Evolutionary conservation across 1,284 basidiomycete species (phyloP).

Genomic region (Pseudozyma hubeiensis): DNA sequence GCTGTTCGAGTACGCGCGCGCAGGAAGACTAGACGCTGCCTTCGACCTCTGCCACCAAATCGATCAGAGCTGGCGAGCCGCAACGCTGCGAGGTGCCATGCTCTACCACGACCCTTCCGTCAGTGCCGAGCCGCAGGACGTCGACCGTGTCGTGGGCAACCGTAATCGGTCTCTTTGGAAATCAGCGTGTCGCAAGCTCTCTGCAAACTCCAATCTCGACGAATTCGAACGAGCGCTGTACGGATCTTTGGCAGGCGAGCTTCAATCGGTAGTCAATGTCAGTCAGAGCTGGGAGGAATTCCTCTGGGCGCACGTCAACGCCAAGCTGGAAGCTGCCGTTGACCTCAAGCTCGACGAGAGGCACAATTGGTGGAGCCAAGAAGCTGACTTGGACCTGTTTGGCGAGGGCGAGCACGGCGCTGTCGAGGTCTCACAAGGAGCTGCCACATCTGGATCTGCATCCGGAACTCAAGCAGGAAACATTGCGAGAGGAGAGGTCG

Average conservation of each 20-base stretch:
- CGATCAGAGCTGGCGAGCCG: slow-evolving; percentile 90
- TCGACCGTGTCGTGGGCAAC: slow-evolving; percentile 59
- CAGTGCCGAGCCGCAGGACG: slow-evolving; percentile 38
- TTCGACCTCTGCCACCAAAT: slow-evolving; percentile 84
- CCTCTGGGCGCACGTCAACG: slow-evolving; percentile 89
- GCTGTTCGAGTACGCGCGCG: slow-evolving; percentile 81
- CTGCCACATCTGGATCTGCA: slow-evolving; percentile 13
- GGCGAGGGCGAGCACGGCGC: slow-evolving; percentile 50
- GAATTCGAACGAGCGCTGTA: slow-evolving; percentile 85
- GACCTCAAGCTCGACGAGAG: slow-evolving; percentile 71
- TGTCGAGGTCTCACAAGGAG: slow-evolving; percentile 46
- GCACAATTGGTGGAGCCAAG: slow-evolving; percentile 70
- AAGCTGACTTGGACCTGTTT: slow-evolving; percentile 39
- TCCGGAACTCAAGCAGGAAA: slow-evolving; percentile 7
- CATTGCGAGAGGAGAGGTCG: slow-evolving; percentile 8
- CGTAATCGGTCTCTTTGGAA: slow-evolving; percentile 66
- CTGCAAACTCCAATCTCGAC: slow-evolving; percentile 73
- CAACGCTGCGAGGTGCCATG: slow-evolving; percentile 80
- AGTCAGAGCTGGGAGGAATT: slow-evolving; percentile 90
- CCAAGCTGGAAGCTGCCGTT: slow-evolving; percentile 84
- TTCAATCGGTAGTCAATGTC: slow-evolving; percentile 78
- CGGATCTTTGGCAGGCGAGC: slow-evolving; percentile 87
- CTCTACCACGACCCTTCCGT: slow-evolving; percentile 61
- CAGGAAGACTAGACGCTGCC: slow-evolving; percentile 84
- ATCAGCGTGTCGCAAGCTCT: slow-evolving; percentile 58